Percentiles rank a stretch among this genome's conserved stretches.
phyloP scores from a whole-genome alignment of 331 rosid species.

The Dryas integrifolia region DNA sequence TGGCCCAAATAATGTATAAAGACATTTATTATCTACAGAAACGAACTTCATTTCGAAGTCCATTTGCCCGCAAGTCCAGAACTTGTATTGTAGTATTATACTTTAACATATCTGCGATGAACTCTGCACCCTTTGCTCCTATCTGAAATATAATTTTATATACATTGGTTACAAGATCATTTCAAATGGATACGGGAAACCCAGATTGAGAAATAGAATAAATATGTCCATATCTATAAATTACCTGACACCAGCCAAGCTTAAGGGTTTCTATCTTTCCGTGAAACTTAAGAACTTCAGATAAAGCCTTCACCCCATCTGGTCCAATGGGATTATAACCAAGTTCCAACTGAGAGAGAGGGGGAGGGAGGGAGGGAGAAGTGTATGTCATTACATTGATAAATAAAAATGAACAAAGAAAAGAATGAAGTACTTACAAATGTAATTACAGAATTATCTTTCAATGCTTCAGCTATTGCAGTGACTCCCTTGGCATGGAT shows the following conservation, averaged over 20 bases:
- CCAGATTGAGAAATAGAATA: neutral
- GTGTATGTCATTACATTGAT: conserved; percentile 3
- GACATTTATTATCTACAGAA: conserved; percentile 9
- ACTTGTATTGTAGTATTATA: conserved; percentile 77
- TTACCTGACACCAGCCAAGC: conserved; percentile 99
- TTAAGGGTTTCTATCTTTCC: conserved; percentile 80
- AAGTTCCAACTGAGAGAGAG: conserved; percentile 71
- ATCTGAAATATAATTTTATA: conserved; percentile 44
- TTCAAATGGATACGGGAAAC: neutral
- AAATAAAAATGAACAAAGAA: neutral
- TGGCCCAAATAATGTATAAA: neutral
- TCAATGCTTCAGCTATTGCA: conserved; percentile 69
- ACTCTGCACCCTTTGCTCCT: conserved; percentile 93
- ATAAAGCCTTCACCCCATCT: conserved; percentile 87
- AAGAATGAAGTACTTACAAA: conserved; percentile 50
- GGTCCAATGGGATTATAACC: conserved; percentile 95
- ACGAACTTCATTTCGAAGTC: conserved; percentile 86
- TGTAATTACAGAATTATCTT: conserved; percentile 75
- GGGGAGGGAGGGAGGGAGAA: conserved; percentile 20
- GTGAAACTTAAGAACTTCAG: conserved; percentile 86
- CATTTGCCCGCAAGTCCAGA: conserved; percentile 88
- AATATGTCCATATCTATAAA: neutral
- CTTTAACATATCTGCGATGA: conserved; percentile 78
- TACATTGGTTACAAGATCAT: neutral
- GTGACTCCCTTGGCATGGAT: conserved; percentile 66